These are phyloP conservation scores for Rachicladosporium sp. DNA, from an alignment of 2,329 filamentous ascomycete genomes.

Conservation along the genomic window DNA sequence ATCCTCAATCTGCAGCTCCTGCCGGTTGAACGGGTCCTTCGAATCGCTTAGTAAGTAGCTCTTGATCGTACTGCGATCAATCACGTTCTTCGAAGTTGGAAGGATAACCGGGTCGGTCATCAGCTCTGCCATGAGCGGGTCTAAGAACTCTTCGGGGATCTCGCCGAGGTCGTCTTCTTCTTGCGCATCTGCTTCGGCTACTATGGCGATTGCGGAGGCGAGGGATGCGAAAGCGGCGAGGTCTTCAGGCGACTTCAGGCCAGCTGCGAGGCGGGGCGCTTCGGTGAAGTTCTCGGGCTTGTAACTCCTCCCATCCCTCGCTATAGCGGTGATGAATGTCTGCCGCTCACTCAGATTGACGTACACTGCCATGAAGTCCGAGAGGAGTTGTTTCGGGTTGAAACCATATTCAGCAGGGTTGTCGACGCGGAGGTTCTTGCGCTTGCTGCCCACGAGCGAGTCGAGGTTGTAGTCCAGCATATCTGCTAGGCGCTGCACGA, in stretches of 20 bases:
- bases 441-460: slow-evolving; percentile 76
- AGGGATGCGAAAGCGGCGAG: slow-evolving; percentile 60
- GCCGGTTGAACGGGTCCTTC: slow-evolving; percentile 60
- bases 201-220: slow-evolving; percentile 51
- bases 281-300: slow-evolving; percentile 71
- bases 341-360: slow-evolving; percentile 66
- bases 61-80: slow-evolving; percentile 58
- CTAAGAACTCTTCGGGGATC: slow-evolving; percentile 76
- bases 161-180: slow-evolving; percentile 87
- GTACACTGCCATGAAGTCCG: slow-evolving; percentile 82
- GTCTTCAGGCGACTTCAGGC: slow-evolving; percentile 62
- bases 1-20: slow-evolving; percentile 57
- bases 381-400: slow-evolving; percentile 69
- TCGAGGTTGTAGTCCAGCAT: slow-evolving; percentile 98
- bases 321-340: slow-evolving; percentile 75
- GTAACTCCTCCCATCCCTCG: slow-evolving; percentile 85
- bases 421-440: slow-evolving; percentile 67
- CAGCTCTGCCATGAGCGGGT: slow-evolving; percentile 79
- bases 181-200: slow-evolving; percentile 68
- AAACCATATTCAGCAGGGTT: slow-evolving; percentile 85
- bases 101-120: slow-evolving; percentile 95
- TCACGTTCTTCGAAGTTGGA: slow-evolving; percentile 50
- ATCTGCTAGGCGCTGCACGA: slow-evolving; percentile 82
- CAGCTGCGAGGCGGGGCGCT: slow-evolving; percentile 58
- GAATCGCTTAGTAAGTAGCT: slow-evolving; percentile 60